Evolutionary conservation across 805 yeast species (phyloP), one percentile per base, ranked within the genome.

Genomic region (Ogataea methanolica): DNA sequence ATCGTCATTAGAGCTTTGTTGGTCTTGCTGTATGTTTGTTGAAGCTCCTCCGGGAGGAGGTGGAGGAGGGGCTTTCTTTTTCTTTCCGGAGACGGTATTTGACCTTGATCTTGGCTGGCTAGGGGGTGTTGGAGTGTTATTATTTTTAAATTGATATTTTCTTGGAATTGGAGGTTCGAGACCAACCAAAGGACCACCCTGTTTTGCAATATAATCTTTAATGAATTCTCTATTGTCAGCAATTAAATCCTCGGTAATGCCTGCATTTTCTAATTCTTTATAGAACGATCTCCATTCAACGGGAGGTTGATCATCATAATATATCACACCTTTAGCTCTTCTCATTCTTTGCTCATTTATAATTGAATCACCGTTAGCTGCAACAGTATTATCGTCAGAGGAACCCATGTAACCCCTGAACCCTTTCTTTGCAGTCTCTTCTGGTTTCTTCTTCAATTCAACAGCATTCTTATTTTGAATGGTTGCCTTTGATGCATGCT

Each of bases 401-500:
- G 31, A 39, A 16, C 49, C 48, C 62, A 52, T 59, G 50, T 81
- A 87, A 29, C 92, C 92, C 44, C 92, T 66, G 17, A 87, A 85
- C 1, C 92, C 91, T 6, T 73, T 72, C 12, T 67, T 68, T 41
- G 55, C 60, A 9, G 69, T 67, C 39, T 63, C 59, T 7, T 57
- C 65, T 1, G 69, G 71, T 29, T 71, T 71, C 59, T 79, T 82
- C 63, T 84, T 82, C 63, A 88, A 70, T 9, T 91, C 94, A 54
- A 91, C 78, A 3, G 97, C 97, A 58, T 88, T 88, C 58, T 87
- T 89, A 69, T 92, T 94, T 60, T 80, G 82, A 14, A 82, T 72
- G 0, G 99, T 94, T 50, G 84, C 86, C 66, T 87, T 90, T 33
- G 95, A 84, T 1, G 86, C 98, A 66, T 90, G 82, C 64, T 89